A percentile compares a stretch with the other conserved stretches of the same genome.
Evolutionary conservation across 2,329 filamentous ascomycete genomes (phyloP).

Genomic region (Beauveria asiatica): DNA sequence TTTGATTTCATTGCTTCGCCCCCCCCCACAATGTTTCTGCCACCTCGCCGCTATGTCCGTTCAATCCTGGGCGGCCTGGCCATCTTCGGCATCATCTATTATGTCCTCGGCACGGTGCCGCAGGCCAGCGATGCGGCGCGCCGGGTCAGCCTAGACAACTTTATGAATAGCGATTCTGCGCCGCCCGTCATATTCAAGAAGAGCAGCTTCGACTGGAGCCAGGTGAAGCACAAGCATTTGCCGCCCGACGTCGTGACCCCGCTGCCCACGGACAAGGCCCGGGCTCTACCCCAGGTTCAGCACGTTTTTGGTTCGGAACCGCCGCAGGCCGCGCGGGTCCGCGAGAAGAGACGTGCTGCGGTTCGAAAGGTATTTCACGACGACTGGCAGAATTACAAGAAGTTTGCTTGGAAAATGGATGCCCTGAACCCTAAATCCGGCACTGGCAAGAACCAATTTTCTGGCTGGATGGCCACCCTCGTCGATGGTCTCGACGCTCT

Average conservation of each 20-base stretch:
- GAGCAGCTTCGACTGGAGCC: constrained; percentile 31
- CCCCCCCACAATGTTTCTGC: background rate
- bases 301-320: constrained; percentile 24
- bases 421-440: constrained; percentile 52
- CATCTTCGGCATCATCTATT: constrained; percentile 6
- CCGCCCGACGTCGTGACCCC: constrained; percentile 16
- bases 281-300: constrained; percentile 27
- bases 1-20: background rate
- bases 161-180: constrained; percentile 22
- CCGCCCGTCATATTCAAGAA: constrained; percentile 13
- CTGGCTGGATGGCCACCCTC: constrained; percentile 59
- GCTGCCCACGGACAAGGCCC: constrained; percentile 17
- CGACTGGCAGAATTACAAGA: constrained; percentile 51
- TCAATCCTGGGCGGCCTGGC: constrained; percentile 3
- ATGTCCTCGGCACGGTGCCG: background rate
- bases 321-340: constrained; percentile 15
- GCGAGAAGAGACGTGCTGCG: constrained; percentile 23
- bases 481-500: constrained; percentile 63
- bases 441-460: constrained; percentile 46
- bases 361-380: constrained; percentile 27
- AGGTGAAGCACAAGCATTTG: constrained; percentile 20
- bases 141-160: constrained; percentile 17
- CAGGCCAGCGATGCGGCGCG: background rate
- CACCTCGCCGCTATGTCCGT: constrained; percentile 7
- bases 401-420: constrained; percentile 55